Evolutionary conservation across 1,139 yeast species (phyloP).

Genomic region (Saccharomycopsis phalli): DNA sequence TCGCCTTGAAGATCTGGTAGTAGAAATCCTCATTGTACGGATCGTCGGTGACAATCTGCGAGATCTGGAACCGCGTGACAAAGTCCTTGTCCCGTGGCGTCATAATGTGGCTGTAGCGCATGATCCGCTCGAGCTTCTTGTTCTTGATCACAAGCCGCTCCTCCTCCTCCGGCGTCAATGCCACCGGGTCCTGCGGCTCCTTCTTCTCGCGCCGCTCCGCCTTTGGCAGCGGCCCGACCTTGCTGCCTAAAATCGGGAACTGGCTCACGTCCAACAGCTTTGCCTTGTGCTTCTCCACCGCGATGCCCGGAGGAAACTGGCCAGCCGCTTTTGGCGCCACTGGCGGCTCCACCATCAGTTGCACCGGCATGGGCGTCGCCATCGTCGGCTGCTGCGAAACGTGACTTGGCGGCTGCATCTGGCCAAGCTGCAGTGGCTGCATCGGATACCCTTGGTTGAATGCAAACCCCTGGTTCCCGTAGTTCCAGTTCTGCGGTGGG

Average conservation of each 20-base stretch:
- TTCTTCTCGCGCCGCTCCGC: constrained; percentile 13
- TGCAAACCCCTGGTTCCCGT: not conserved
- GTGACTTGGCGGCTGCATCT: constrained; percentile 22
- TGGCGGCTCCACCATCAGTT: constrained; percentile 20
- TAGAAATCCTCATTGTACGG: constrained; percentile 97
- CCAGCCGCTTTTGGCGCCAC: constrained; percentile 16
- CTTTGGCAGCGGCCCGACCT: constrained; percentile 21
- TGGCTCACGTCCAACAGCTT: constrained; percentile 36
- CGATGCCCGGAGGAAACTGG: constrained; percentile 12
- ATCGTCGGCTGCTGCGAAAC: constrained; percentile 23
- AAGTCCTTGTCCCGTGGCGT: constrained; percentile 94
- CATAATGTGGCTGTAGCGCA: constrained; percentile 88
- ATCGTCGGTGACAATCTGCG: constrained; percentile 94
- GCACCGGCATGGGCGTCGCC: constrained; percentile 22
- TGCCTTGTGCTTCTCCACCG: not conserved
- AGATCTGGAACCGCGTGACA: constrained; percentile 86
- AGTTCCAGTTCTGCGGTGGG: constrained; percentile 23
- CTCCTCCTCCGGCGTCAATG: constrained; percentile 42
- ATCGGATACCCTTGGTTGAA: constrained; percentile 12
- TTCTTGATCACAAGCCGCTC: constrained; percentile 59
- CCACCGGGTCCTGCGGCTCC: constrained; percentile 22
- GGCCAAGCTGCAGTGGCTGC: constrained; percentile 11
- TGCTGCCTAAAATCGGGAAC: constrained; percentile 45
- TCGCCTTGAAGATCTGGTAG: constrained; percentile 85
- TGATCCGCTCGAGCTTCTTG: constrained; percentile 68